Conservation (phyloP, 179 eudicot species). For the Heliamphora pulchella region DNA sequence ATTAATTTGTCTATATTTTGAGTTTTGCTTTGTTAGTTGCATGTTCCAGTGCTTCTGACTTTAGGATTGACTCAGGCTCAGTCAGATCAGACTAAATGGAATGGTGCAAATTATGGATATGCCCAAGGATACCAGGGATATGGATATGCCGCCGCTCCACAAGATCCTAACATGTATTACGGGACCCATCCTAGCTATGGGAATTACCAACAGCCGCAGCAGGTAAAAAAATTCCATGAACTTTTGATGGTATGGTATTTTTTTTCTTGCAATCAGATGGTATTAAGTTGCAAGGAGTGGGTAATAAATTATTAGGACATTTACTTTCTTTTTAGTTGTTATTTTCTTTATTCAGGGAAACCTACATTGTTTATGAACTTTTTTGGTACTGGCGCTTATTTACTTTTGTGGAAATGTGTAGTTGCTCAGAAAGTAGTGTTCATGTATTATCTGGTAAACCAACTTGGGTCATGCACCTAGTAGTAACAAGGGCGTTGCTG, state of each 20-base stretch:
- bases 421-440: background rate
- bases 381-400: background rate
- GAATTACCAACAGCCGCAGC: conserved; percentile 74
- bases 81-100: conserved; percentile 64
- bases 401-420: background rate
- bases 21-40: too few relatives aligned
- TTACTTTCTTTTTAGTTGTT: background rate
- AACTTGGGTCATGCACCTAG: too few relatives aligned
- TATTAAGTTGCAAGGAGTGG: background rate
- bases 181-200: conserved; percentile 76
- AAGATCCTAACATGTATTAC: conserved; percentile 86
- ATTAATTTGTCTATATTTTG: background rate
- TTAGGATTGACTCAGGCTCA: conserved; percentile 40
- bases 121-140: conserved; percentile 74
- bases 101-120: conserved; percentile 72
- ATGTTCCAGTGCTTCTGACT: background rate
- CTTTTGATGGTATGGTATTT: background rate
- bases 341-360: background rate
- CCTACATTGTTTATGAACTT: background rate
- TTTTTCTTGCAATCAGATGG: background rate
- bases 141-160: conserved; percentile 70
- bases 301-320: background rate
- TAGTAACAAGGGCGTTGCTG: too few relatives aligned
- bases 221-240: conserved; percentile 31
- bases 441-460: background rate